Evolutionary conservation across 78 protist species (phyloP), one percentile per base, ranked within the genome.

Genomic region (Diacronema lutheri): DNA sequence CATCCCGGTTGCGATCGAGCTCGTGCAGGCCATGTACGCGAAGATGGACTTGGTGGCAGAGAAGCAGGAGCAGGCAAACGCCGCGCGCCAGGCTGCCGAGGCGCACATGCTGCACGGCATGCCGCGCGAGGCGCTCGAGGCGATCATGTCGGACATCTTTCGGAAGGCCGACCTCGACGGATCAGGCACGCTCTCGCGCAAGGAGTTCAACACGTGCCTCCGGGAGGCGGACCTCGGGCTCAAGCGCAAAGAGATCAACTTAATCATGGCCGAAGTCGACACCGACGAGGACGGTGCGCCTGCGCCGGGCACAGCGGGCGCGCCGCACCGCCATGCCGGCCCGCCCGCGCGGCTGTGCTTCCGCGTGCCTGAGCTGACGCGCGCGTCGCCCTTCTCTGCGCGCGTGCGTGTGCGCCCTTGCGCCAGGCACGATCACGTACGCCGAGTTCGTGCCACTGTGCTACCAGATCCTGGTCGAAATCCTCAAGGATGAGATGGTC

Each of bases 21-120:
- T 72, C 10, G 80, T 72, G 14, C 23, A 25, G 61, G 80, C 61
- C 26, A 25, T 46, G 80, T 72, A 38, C 76, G 76, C 76, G 33
- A 1, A n/a, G 1, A 13, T 23, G 50, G 76, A 68, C 13, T 10
- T 1, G 76, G 50, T 5, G 31, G 31, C 25, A 31, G 76, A 5
- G 76, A 4, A 10, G n/a, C 38, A 25, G 61, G 25, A 21, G 40
- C 40, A 23, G 13, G 80, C 2, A 61, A 25, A 1, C 16, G 71
- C 13, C 29, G 76, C 76, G 76, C 44, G 31, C 31, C 0, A 0
- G 31, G 76, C 20, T 4, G 76, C 76, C 2, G 31, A 68, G 50
- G 50, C 7, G 13, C 20, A 29, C 66, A 14, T 76, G 66, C 26
- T 76, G 35, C 82, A 76, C 66, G 82, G 82, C 33, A n/a, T 55